These are phyloP conservation scores for Pichia inconspicua DNA, from an alignment of 1,139 yeast genomes.

Conservation along the genomic window DNA sequence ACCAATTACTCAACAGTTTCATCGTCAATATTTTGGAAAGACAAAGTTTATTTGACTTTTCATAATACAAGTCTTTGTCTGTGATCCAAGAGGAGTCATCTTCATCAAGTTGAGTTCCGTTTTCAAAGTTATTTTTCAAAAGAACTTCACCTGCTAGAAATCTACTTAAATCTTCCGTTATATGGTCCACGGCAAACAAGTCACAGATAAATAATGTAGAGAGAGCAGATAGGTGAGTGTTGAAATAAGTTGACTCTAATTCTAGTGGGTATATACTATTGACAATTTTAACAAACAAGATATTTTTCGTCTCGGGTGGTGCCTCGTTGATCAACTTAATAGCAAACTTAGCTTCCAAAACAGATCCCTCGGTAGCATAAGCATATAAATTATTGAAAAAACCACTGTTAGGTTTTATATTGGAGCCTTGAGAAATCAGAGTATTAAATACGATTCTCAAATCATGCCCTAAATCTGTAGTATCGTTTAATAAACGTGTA, in stretches of 20 bases:
- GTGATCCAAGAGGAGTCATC: slow-evolving; percentile 39
- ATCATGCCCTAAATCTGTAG: slow-evolving; percentile 25
- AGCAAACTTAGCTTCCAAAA: slow-evolving; percentile 60
- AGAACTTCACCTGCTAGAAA: slow-evolving; percentile 55
- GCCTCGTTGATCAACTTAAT: slow-evolving; percentile 43
- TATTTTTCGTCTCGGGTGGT: neutral
- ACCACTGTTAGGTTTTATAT: slow-evolving; percentile 18
- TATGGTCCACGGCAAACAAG: slow-evolving; percentile 44
- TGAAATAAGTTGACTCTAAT: slow-evolving; percentile 31
- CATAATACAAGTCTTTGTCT: slow-evolving; percentile 35
- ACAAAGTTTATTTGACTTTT: slow-evolving; percentile 28
- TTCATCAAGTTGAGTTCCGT: slow-evolving; percentile 7
- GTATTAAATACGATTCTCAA: slow-evolving; percentile 59
- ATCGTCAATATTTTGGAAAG: slow-evolving; percentile 48
- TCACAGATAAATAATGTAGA: slow-evolving; percentile 53
- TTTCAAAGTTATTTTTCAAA: slow-evolving; percentile 35
- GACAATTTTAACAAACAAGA: slow-evolving; percentile 31
- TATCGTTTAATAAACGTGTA: slow-evolving; percentile 12
- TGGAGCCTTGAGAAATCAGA: slow-evolving; percentile 38
- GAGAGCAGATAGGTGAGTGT: slow-evolving; percentile 53
- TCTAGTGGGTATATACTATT: slow-evolving; percentile 46
- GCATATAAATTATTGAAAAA: slow-evolving; percentile 16
- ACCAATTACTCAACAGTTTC: slow-evolving; percentile 55
- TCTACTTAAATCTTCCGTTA: slow-evolving; percentile 46
- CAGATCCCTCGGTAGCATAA: slow-evolving; percentile 46